phyloP scores from a whole-genome alignment of 2,329 filamentous ascomycete species.

The Metarhizium anisopliae region DNA sequence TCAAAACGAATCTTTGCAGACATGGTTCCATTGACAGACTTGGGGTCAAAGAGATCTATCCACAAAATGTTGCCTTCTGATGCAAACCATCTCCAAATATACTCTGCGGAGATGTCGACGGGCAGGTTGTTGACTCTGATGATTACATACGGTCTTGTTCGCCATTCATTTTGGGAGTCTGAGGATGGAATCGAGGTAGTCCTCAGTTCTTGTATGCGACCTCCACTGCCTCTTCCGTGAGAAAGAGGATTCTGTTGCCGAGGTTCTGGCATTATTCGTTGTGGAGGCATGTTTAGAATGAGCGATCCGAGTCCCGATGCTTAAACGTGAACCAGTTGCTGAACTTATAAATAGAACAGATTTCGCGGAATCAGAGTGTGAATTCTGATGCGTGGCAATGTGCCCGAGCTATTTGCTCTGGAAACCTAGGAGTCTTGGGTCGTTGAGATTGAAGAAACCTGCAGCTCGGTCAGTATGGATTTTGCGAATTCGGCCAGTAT shows the following conservation, averaged over 20 bases:
- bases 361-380: too few species aligned
- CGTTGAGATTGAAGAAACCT: too few species aligned
- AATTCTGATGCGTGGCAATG: too few species aligned
- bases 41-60: slow-evolving; percentile 43
- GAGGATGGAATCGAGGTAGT: neutral
- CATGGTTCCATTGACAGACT: slow-evolving; percentile 11
- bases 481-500: too few species aligned
- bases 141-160: slow-evolving; percentile 22
- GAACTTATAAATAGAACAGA: too few species aligned
- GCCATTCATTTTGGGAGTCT: slow-evolving; percentile 16
- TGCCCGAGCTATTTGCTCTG: too few species aligned
- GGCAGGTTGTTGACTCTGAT: slow-evolving; percentile 27
- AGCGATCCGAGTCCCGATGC: neutral
- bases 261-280: neutral
- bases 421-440: too few species aligned
- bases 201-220: neutral
- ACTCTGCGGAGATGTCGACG: slow-evolving; percentile 23
- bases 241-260: neutral
- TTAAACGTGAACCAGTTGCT: neutral
- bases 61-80: slow-evolving; percentile 42
- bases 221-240: neutral
- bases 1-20: slow-evolving; percentile 45
- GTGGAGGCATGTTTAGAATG: neutral
- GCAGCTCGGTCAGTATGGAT: too few species aligned
- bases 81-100: slow-evolving; percentile 44